Evolutionary conservation across 2,329 filamentous ascomycete genomes (phyloP), one percentile per base, ranked within the genome.

Genomic region (Clonostachys rosea): DNA sequence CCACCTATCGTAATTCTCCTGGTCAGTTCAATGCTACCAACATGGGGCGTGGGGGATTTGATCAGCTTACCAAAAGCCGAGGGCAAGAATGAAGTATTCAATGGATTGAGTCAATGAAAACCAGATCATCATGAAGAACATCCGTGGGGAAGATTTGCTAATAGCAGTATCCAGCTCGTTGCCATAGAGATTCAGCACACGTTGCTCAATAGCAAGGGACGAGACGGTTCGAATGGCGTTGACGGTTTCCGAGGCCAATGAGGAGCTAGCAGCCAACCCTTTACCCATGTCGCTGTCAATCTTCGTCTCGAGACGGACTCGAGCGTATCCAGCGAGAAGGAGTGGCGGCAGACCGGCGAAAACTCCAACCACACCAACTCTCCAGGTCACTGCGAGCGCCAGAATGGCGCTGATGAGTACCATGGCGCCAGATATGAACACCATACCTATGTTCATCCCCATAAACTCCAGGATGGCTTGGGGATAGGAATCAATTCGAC

Each of bases 221-320:
- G 68, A 60, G 10, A 73, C 64, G 3, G 74, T 78, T 10, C 70
- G 62, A 24, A 78, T 69, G 0, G 72, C 62, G 3, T 89, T 91
- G 33, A 39, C 17, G 14, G 36, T 39, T 39, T 39, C 36, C 7
- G 36, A 39, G 17, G 74, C 74, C 16, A 73, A 63, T 9, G 65
- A 59, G 2, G 72, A 72, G 40, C 70, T 73, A 9, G 48, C 78
- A 63, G 58, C 12, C 66, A 66, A 71, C 8, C 58, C 56, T 17
- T 62, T 59, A 34, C 61, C 60, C 24, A 30, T 30, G 3, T 30
- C 9, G 3, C 24, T 30, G 8, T 30, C 24, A 30, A 30, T 30
- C 9, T 30, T 30, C 8, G 60, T 56, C 37, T 75, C 65, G 16
- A 76, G 56, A n/a, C 69, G 61, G 14, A 78, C 68, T 6, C 71